phyloP scores from a whole-genome alignment of 352 stramenopile genomes.

The Vaucheria bursata region DNA sequence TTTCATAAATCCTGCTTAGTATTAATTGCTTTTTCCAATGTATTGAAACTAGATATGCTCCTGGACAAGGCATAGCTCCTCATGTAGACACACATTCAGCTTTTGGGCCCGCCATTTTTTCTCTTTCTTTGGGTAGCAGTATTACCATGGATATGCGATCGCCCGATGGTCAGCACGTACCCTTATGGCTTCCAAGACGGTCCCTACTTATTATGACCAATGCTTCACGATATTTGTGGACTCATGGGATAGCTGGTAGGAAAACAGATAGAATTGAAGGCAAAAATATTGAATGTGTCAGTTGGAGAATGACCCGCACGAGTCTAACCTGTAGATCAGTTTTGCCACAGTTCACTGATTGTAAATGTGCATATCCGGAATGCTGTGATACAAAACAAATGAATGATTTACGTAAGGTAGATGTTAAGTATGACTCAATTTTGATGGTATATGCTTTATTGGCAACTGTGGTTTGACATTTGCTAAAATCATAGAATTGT shows the following conservation, averaged over 20 bases:
- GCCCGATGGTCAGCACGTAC: background rate
- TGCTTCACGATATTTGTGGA: conserved; percentile 37
- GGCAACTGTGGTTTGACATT: too few species aligned
- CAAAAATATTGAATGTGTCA: too few species aligned
- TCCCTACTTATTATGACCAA: conserved; percentile 39
- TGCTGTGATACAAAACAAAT: background rate
- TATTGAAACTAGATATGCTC: conserved; percentile 37
- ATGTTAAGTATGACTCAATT: too few species aligned
- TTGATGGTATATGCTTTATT: too few species aligned
- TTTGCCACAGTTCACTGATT: background rate
- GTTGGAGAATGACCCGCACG: background rate
- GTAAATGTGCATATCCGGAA: background rate
- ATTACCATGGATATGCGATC: conserved; percentile 7
- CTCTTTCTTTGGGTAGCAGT: conserved; percentile 37
- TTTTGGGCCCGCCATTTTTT: conserved; percentile 32
- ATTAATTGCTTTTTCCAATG: conserved; percentile 13
- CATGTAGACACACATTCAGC: conserved; percentile 45
- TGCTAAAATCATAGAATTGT: too few species aligned
- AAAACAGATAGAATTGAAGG: conserved; percentile 41
- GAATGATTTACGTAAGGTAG: background rate
- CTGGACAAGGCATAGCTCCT: conserved; percentile 38
- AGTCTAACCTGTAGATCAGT: background rate
- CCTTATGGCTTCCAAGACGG: conserved; percentile 23
- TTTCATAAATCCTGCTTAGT: conserved; percentile 8
- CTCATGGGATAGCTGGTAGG: conserved; percentile 32